These are phyloP conservation scores for Neurospora pannonica DNA, from an alignment of 495 filamentous ascomycete species.

Conservation along the genomic window DNA sequence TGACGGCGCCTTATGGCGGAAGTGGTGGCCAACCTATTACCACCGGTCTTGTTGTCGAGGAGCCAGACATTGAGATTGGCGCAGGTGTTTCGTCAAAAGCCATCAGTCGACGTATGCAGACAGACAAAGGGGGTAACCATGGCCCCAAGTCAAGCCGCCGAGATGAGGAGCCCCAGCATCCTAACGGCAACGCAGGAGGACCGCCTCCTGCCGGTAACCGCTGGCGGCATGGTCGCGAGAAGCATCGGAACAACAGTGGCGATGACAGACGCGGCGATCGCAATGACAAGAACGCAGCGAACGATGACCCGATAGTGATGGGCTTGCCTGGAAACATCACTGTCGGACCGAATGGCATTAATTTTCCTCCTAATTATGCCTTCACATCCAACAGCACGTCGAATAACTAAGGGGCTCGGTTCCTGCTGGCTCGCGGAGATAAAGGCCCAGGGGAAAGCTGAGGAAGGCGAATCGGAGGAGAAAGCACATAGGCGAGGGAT, in stretches of 20 bases:
- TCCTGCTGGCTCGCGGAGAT: neutral
- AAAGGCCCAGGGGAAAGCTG: neutral
- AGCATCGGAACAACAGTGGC: slow-evolving; percentile 34
- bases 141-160: slow-evolving; percentile 62
- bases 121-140: slow-evolving; percentile 63
- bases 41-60: slow-evolving; percentile 80
- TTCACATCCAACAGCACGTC: slow-evolving; percentile 10
- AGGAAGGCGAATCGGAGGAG: neutral
- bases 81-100: slow-evolving; percentile 95
- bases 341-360: slow-evolving; percentile 54
- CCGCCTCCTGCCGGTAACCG: slow-evolving; percentile 30
- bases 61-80: slow-evolving; percentile 97
- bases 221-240: slow-evolving; percentile 37
- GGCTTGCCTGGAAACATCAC: slow-evolving; percentile 54
- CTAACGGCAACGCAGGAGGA: slow-evolving; percentile 28
- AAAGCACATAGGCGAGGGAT: neutral
- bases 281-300: slow-evolving; percentile 33
- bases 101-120: slow-evolving; percentile 74
- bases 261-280: slow-evolving; percentile 38
- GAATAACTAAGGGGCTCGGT: neutral
- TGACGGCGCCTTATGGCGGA: slow-evolving; percentile 87
- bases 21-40: slow-evolving; percentile 77
- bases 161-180: slow-evolving; percentile 39
- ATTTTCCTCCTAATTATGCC: slow-evolving; percentile 56
- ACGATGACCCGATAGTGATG: slow-evolving; percentile 35